Percentiles rank a stretch among this genome's conserved stretches.
phyloP scores from a whole-genome alignment of 2,329 filamentous ascomycete genomes.

The Cladophialophora immunda region DNA sequence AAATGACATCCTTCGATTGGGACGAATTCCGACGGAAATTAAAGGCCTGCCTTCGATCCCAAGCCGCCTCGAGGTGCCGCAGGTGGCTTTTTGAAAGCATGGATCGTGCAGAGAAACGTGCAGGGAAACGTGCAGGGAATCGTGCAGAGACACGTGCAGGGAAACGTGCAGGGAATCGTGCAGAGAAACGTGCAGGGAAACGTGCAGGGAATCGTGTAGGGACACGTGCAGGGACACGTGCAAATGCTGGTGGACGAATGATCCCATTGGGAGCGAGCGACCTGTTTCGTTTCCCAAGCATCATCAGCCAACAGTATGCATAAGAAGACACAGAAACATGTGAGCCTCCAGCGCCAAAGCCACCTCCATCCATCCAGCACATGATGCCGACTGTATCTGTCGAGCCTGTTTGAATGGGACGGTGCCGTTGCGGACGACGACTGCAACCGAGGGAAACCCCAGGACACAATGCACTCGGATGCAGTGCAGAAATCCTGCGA shows the following conservation, averaged over 20 bases:
- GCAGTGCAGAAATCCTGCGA: not conserved
- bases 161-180: too few relatives aligned
- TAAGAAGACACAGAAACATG: not conserved
- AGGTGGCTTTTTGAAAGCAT: not conserved
- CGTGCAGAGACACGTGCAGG: too few relatives aligned
- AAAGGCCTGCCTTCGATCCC: slow-evolving; percentile 12
- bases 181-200: too few relatives aligned
- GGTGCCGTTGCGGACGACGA: not conserved
- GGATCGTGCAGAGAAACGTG: slow-evolving; percentile 1
- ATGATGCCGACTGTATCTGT: not conserved
- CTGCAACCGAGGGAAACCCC: not conserved
- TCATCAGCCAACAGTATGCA: not conserved
- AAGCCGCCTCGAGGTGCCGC: not conserved
- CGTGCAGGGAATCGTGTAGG: too few relatives aligned
- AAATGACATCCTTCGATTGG: slow-evolving; percentile 22
- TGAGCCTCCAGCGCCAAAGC: not conserved
- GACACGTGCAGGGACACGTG: too few relatives aligned
- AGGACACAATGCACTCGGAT: not conserved
- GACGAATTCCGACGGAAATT: slow-evolving; percentile 11
- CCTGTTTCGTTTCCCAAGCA: not conserved
- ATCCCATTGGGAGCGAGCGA: not conserved
- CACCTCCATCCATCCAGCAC: not conserved
- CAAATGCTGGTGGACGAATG: too few relatives aligned
- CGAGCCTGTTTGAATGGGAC: not conserved
- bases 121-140: too few relatives aligned